Conservation (phyloP, 1,139 yeast species). For the Yamadazyma triangularis region DNA sequence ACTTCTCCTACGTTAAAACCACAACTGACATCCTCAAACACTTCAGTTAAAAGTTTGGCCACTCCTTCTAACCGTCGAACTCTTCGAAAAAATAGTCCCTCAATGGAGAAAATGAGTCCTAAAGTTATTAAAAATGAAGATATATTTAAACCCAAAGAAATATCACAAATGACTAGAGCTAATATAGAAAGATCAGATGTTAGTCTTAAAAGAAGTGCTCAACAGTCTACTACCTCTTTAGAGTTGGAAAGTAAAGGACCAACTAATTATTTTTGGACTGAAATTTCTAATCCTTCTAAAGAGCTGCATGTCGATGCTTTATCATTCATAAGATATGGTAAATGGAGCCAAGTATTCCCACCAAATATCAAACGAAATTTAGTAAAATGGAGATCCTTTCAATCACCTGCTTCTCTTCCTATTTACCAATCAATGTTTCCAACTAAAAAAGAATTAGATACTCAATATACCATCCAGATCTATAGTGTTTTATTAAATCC, state of each 20-base stretch:
- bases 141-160: constrained; percentile 11
- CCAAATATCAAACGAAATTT: constrained; percentile 56
- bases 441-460: constrained; percentile 55
- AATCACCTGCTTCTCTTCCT: constrained; percentile 92
- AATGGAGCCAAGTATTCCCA: constrained; percentile 92
- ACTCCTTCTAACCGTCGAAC: background rate
- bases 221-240: constrained; percentile 5
- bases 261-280: constrained; percentile 53
- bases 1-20: constrained; percentile 7
- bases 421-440: constrained; percentile 77
- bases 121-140: constrained; percentile 10
- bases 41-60: constrained; percentile 10
- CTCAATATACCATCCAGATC: constrained; percentile 56
- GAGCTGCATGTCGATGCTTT: constrained; percentile 44
- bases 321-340: constrained; percentile 35
- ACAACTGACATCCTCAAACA: constrained; percentile 18
- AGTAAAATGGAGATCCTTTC: constrained; percentile 88
- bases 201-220: constrained; percentile 7
- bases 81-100: constrained; percentile 1
- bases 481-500: constrained; percentile 60
- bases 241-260: constrained; percentile 4
- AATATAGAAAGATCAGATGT: constrained; percentile 4
- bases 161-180: constrained; percentile 3
- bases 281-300: constrained; percentile 65
- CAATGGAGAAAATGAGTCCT: constrained; percentile 4